Evolutionary conservation across 2,329 filamentous ascomycete species (phyloP).

Genomic region (Eutypa lata): DNA sequence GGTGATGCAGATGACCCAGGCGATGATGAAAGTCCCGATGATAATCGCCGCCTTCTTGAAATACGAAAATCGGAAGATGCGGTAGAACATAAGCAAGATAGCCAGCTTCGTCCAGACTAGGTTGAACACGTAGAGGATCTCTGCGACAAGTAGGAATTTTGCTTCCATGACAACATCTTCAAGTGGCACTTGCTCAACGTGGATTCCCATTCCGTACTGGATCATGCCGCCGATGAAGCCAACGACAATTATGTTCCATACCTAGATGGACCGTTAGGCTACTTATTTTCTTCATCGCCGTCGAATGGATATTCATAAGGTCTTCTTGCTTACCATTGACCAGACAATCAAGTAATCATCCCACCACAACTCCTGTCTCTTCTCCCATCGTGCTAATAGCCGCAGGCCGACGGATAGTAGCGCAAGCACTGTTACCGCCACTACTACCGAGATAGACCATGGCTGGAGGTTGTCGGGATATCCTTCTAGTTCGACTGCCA

Average conservation of each 20-base stretch:
- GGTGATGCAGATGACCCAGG: slow-evolving; percentile 45
- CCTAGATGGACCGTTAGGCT: slow-evolving; percentile 17
- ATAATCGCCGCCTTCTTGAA: slow-evolving; percentile 40
- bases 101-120: slow-evolving; percentile 48
- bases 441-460: slow-evolving; percentile 39
- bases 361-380: slow-evolving; percentile 45
- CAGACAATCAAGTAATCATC: slow-evolving; percentile 48
- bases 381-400: slow-evolving; percentile 38
- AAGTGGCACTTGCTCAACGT: slow-evolving; percentile 36
- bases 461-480: slow-evolving; percentile 36
- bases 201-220: slow-evolving; percentile 42
- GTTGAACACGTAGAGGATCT: slow-evolving; percentile 46
- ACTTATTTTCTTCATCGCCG: neutral
- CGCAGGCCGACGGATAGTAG: slow-evolving; percentile 36
- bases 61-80: slow-evolving; percentile 44
- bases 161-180: slow-evolving; percentile 39
- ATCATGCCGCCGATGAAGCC: slow-evolving; percentile 49
- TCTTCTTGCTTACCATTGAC: slow-evolving; percentile 38
- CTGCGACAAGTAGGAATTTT: slow-evolving; percentile 45
- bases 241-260: slow-evolving; percentile 40
- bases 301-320: neutral
- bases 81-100: slow-evolving; percentile 50
- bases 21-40: slow-evolving; percentile 40
- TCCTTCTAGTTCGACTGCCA: slow-evolving; percentile 1
- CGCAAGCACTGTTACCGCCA: slow-evolving; percentile 39